Evolutionary conservation across 2,329 filamentous ascomycete species (phyloP).

Genomic region (Berkeleyomyces basicola): DNA sequence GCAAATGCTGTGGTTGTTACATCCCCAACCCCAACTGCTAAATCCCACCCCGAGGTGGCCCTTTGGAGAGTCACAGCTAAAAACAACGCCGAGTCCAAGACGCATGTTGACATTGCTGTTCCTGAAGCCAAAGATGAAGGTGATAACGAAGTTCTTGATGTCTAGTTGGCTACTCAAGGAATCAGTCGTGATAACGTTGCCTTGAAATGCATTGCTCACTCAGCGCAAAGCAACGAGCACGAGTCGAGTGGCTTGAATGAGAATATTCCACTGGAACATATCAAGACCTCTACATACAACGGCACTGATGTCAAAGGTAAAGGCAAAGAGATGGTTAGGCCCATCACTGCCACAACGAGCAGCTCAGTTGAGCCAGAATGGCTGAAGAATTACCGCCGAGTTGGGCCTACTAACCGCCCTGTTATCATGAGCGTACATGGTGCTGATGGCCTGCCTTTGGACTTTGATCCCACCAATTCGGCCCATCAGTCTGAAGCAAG

Average conservation of each 20-base stretch:
- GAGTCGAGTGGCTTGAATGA: background rate
- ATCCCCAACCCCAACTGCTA: background rate
- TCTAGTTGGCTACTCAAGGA: conserved; percentile 12
- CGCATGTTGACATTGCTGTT: conserved; percentile 11
- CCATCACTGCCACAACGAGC: background rate
- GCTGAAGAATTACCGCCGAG: conserved; percentile 6
- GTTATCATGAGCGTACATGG: conserved; percentile 6
- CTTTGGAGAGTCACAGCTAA: conserved; percentile 7
- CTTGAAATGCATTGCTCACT: conserved; percentile 2
- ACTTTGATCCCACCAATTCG: conserved; percentile 6
- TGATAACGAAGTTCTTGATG: conserved; percentile 5
- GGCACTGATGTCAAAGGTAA: background rate
- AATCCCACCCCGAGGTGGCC: background rate
- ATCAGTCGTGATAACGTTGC: background rate
- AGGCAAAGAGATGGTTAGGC: background rate
- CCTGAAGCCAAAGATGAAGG: background rate
- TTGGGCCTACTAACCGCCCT: background rate
- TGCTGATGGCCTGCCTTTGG: background rate
- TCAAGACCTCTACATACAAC: background rate
- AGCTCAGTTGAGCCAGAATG: conserved; percentile 1
- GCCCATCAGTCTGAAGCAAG: background rate
- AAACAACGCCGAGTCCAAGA: background rate
- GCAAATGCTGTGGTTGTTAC: background rate
- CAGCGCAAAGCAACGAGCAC: background rate
- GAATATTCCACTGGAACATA: background rate